Base-by-base conservation (phyloP, 2,329 filamentous ascomycete genomes). In the Penicillium sp. region DNA sequence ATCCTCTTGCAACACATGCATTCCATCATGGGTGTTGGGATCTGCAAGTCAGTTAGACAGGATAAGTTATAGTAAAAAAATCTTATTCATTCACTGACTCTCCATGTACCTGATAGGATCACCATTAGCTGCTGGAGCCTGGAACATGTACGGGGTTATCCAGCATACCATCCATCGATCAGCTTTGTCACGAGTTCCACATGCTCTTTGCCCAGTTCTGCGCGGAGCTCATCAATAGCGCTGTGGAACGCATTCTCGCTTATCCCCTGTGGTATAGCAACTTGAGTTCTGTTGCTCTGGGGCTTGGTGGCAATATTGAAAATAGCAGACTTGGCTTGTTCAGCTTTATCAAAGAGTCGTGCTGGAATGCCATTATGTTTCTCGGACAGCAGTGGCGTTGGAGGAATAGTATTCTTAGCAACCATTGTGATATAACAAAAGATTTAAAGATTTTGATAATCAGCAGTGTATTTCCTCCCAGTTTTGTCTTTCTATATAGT, bases 21-120 rank as follows among this genome's bases (percentile, higher is more conserved):
- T 61, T 44, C 38, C 59, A 51, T 64, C 62, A 35, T 64, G 59
- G 4, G 62, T 61, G 38, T 63, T 61, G 13, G 58, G 61, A 37
- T 62, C 60, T 62, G 15, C 12, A 26, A 28, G n/a, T 42, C 7
- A 19, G n/a, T 42, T 19, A 42, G 38, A n/a, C 17, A 42, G n/a
- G 10, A 19, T 42, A 42, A n/a, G 1, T 7, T 7, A 42, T 9
- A 38, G n/a, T n/a, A 3, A 42, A 3, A n/a, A 19, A 9, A 19
- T 40, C 13, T 2, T 3, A 4, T 3, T 42, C 2, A 17, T 19
- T 26, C 13, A 61, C 54, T 53, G 9, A 61, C 54, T 61, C 28
- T 58, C 59, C 59, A 61, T 61, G 26, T 58, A 58, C 55, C 55
- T 57, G 17, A 17, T 13, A 17, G 15, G 30, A 22, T 15, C 19